A percentile compares a stretch with the other conserved stretches of the same genome.
Evolutionary conservation across 176 grass and related monocot species (phyloP).

Genomic region (Puccinellia tenuiflora): DNA sequence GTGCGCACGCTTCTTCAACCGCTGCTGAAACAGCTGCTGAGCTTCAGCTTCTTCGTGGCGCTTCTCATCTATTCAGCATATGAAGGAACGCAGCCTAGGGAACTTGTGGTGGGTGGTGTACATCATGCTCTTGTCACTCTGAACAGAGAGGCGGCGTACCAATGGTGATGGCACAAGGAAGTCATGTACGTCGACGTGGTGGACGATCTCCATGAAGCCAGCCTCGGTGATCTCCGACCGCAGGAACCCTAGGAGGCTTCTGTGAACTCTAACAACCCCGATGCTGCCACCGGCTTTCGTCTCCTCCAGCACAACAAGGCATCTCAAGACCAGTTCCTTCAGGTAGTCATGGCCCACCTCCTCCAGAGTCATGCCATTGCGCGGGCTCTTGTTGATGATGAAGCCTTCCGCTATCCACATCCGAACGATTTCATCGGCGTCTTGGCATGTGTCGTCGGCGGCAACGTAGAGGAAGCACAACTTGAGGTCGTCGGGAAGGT

Average conservation of each 20-base stretch:
- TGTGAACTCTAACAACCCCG: not conserved
- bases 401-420: conserved; percentile 21
- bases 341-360: not conserved
- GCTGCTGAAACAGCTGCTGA: not conserved
- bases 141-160: not conserved
- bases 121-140: not conserved
- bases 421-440: not conserved
- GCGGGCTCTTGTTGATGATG: not conserved
- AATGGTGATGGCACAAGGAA: not conserved
- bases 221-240: not conserved
- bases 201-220: conserved; percentile 14
- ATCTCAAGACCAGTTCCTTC: conserved; percentile 3
- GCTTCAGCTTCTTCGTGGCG: not conserved
- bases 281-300: not conserved
- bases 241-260: not conserved
- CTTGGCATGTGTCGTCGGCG: not conserved
- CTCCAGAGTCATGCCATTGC: conserved; percentile 7
- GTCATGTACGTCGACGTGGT: not conserved
- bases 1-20: not conserved
- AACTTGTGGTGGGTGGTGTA: conserved; percentile 1
- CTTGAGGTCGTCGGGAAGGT: conserved; percentile 15
- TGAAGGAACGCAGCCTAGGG: conserved; percentile 9
- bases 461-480: conserved; percentile 18
- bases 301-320: not conserved
- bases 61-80: not conserved